These are phyloP conservation scores for Graphilbum fragrans DNA, from an alignment of 2,329 filamentous ascomycete species.

Conservation along the genomic window DNA sequence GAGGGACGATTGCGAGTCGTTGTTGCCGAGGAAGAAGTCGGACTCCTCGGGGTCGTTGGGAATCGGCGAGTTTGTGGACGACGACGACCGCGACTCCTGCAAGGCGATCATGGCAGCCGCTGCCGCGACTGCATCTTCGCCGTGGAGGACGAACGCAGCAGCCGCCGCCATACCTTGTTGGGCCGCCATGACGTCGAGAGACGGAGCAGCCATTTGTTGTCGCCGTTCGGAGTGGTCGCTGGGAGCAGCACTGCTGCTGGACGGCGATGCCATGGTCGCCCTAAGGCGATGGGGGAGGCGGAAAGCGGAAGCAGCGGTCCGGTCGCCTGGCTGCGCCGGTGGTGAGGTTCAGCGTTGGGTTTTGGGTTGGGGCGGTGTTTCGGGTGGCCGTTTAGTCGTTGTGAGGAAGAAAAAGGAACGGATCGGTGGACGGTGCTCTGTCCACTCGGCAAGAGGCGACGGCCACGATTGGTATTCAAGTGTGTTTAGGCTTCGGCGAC, in stretches of 20 bases:
- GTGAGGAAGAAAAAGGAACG: no score
- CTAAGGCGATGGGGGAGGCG: background rate
- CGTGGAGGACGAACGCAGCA: conserved; percentile 12
- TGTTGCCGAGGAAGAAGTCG: conserved; percentile 79
- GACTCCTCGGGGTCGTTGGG: conserved; percentile 80
- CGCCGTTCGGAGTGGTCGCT: conserved; percentile 1
- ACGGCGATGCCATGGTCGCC: conserved; percentile 5
- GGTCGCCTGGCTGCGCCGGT: no score
- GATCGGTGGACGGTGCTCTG: no score
- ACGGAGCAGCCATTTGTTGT: conserved; percentile 9
- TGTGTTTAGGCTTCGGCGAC: no score
- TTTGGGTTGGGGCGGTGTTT: no score
- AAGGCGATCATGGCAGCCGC: conserved; percentile 7
- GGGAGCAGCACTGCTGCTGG: background rate
- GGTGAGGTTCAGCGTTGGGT: no score
- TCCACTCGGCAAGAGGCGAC: no score
- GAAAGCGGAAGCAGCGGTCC: background rate
- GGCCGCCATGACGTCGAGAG: conserved; percentile 12
- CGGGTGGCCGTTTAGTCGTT: no score
- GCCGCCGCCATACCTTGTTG: no score
- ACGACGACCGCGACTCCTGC: conserved; percentile 46
- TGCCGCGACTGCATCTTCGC: conserved; percentile 19
- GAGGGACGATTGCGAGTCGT: conserved; percentile 88
- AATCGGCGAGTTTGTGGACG: conserved; percentile 62
- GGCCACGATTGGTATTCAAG: no score